phyloP scores from a whole-genome alignment of 2,329 filamentous ascomycete genomes.

The Fusarium pilosicola region DNA sequence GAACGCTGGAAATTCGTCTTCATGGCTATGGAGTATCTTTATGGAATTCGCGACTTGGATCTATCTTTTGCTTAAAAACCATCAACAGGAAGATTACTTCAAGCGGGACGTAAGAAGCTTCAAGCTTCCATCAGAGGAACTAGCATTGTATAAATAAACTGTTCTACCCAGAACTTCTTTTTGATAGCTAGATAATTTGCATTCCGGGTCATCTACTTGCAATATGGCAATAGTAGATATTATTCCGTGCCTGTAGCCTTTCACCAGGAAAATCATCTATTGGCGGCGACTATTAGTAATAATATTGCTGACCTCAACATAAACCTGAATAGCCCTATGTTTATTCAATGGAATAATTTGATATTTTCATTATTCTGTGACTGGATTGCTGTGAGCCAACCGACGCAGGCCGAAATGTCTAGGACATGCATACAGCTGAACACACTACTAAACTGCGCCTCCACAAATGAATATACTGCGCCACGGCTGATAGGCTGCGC shows the following conservation, averaged over 20 bases:
- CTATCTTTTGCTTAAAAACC: background rate
- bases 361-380: background rate
- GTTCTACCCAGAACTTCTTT: no score
- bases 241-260: no score
- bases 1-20: background rate
- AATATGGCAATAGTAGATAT: no score
- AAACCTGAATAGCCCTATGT: background rate
- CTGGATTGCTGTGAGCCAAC: fast-evolving
- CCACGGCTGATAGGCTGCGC: background rate
- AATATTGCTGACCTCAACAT: no score
- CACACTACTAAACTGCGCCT: background rate
- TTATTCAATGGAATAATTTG: fast-evolving
- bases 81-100: background rate
- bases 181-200: fast-evolving
- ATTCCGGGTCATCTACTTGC: no score
- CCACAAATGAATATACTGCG: background rate
- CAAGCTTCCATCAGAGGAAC: background rate
- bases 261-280: fast-evolving
- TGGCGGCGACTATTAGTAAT: no score
- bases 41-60: background rate
- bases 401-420: background rate
- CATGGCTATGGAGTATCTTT: background rate
- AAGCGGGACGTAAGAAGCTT: background rate
- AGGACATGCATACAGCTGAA: fast-evolving
- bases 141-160: fast-evolving